Base-by-base conservation (phyloP, 2,329 filamentous ascomycete genomes). In the Aspergillus piperis region DNA sequence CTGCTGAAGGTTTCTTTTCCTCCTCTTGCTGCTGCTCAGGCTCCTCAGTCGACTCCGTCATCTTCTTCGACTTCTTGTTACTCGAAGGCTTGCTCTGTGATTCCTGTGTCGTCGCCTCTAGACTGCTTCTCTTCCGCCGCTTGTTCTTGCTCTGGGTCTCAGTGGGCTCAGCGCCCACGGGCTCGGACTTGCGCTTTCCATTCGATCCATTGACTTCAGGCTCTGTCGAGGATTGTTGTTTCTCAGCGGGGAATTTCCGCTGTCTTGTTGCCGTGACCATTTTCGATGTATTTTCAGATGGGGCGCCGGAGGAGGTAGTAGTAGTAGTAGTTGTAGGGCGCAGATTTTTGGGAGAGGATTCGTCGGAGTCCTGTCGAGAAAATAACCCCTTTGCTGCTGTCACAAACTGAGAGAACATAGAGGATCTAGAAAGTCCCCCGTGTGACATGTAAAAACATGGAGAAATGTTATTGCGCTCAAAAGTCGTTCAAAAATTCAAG, bases 301-400 rank as follows among this genome's bases (percentile, higher is more conserved):
- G 10, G 6, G 66, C 54, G 32, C 32, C 32, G 32, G 32, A 36
- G 11, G 55, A 61, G 61, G 42, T 19, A 8, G 41, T 44, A 23
- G 63, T 56, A 21, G 54, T 56, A n/a, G 36, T 36, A 30, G 21
- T 54, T 32, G 30, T 36, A 36, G 32, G 32, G 39, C 54, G 44
- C 41, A 17, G 53, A 58, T 59, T 49, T 39, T 60, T 58, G 54
- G 57, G 42, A 19, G 54, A 53, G 42, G 47, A 39, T 52, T 68
- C 64, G 54, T 70, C 60, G 60, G 70, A 63, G 25, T 75, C 70
- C 51, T 69, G 68, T 68, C 69, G 72, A 64, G 69, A 64, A 61
- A 78, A 77, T 64, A 79, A 63, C 66, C 76, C 75, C 67, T 76
- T 77, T 61, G 77, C 77, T 62, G 75, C 75, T 53, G 74, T 78